phyloP scores from a whole-genome alignment of 495 filamentous ascomycete genomes.

The Neurospora pannonica region DNA sequence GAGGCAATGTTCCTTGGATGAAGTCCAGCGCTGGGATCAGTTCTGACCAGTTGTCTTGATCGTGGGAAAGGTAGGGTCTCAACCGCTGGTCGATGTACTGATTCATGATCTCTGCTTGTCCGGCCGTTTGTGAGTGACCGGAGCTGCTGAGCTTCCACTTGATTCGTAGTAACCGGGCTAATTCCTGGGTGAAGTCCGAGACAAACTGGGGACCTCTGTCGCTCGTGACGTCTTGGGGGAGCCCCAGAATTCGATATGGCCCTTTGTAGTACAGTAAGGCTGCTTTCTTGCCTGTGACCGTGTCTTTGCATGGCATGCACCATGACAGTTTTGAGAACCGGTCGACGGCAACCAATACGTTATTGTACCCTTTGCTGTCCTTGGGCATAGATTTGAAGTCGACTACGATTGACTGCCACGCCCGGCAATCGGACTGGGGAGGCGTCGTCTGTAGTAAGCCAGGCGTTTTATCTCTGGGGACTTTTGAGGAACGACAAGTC shows the following conservation, averaged over 20 bases:
- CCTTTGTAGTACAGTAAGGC: neutral
- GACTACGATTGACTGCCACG: neutral
- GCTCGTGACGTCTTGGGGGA: neutral
- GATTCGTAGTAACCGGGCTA: neutral
- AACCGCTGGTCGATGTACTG: neutral
- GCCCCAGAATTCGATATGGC: neutral
- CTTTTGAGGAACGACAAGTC: neutral
- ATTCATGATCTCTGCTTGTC: neutral
- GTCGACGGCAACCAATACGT: neutral
- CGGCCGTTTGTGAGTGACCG: neutral
- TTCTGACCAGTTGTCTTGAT: neutral
- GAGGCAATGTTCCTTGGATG: neutral
- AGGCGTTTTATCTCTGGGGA: neutral
- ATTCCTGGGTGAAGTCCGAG: neutral
- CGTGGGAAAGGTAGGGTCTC: neutral
- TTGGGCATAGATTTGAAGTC: constrained; percentile 4
- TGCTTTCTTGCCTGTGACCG: neutral
- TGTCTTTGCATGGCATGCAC: neutral
- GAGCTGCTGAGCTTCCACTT: neutral
- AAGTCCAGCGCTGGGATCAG: neutral
- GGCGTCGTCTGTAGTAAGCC: neutral
- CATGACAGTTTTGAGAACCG: neutral
- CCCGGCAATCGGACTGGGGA: neutral
- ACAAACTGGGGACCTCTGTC: neutral
- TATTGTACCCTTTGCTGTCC: neutral